phyloP scores from a whole-genome alignment of 331 rosid species.

The Malus hybrid region DNA sequence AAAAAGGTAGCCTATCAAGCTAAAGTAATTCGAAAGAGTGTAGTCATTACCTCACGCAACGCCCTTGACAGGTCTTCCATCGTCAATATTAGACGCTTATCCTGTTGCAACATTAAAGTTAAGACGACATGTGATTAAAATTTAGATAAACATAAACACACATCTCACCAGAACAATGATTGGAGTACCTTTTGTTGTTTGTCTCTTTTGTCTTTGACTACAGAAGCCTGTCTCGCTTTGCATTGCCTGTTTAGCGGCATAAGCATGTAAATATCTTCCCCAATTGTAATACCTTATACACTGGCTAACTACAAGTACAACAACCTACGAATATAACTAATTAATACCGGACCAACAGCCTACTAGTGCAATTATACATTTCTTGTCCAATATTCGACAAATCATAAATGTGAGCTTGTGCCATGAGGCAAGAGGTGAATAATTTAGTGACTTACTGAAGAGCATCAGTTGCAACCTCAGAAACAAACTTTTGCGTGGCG shows the following conservation, averaged over 20 bases:
- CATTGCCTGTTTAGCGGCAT: slow-evolving; percentile 56
- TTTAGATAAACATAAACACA: neutral
- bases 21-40: neutral
- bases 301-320: neutral
- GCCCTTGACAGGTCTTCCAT: slow-evolving; percentile 95
- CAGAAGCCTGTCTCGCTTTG: slow-evolving; percentile 78
- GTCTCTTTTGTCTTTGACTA: slow-evolving; percentile 89
- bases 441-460: slow-evolving; percentile 53
- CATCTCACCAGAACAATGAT: neutral
- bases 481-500: slow-evolving; percentile 83
- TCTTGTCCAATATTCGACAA: neutral
- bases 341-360: neutral
- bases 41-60: slow-evolving; percentile 51
- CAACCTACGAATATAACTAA: neutral
- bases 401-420: neutral
- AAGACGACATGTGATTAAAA: neutral
- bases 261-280: slow-evolving; percentile 11
- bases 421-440: neutral
- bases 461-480: slow-evolving; percentile 75
- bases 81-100: slow-evolving; percentile 72
- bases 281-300: neutral
- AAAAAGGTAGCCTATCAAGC: neutral
- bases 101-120: slow-evolving; percentile 41
- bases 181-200: slow-evolving; percentile 78
- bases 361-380: neutral